phyloP scores from a whole-genome alignment of 2,329 filamentous ascomycete species.

The Curvularia lunata region DNA sequence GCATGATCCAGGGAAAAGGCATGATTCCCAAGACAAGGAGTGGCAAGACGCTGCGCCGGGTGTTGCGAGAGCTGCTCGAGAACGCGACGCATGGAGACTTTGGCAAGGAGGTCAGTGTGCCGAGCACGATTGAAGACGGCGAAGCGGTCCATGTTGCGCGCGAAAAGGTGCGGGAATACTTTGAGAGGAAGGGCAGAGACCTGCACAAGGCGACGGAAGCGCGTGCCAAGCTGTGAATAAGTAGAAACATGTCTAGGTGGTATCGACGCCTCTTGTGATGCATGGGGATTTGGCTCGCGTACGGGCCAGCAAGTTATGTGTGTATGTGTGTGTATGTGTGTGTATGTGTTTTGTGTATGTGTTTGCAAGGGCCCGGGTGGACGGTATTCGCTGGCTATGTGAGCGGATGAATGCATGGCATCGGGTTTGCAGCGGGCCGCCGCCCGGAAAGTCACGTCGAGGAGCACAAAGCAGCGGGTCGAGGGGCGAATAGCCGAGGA shows the following conservation, averaged over 20 bases:
- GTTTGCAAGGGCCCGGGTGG: constrained; percentile 6
- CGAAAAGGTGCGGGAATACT: constrained; percentile 76
- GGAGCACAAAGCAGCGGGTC: constrained; percentile 8
- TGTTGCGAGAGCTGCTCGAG: constrained; percentile 82
- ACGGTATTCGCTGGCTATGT: constrained; percentile 22
- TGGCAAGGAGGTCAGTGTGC: constrained; percentile 73
- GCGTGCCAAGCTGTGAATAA: constrained; percentile 53
- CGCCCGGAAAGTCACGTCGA: constrained; percentile 19
- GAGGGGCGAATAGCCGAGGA: background rate
- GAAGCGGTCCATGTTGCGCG: constrained; percentile 77
- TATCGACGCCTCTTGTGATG: background rate
- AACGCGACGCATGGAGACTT: constrained; percentile 77
- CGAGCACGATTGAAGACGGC: constrained; percentile 84
- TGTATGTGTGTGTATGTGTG: no score
- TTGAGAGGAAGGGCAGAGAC: constrained; percentile 56
- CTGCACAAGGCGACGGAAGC: constrained; percentile 49
- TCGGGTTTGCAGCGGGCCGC: constrained; percentile 41
- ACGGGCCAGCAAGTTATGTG: background rate
- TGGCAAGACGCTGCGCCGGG: constrained; percentile 87
- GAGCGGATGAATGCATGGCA: constrained; percentile 9
- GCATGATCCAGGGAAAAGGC: constrained; percentile 80
- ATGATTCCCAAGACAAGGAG: constrained; percentile 92
- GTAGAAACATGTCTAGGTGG: background rate
- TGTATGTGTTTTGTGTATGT: no score
- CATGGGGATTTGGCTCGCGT: background rate